phyloP scores from a whole-genome alignment of 73 alveolate species.

The Stentor roeselii region DNA sequence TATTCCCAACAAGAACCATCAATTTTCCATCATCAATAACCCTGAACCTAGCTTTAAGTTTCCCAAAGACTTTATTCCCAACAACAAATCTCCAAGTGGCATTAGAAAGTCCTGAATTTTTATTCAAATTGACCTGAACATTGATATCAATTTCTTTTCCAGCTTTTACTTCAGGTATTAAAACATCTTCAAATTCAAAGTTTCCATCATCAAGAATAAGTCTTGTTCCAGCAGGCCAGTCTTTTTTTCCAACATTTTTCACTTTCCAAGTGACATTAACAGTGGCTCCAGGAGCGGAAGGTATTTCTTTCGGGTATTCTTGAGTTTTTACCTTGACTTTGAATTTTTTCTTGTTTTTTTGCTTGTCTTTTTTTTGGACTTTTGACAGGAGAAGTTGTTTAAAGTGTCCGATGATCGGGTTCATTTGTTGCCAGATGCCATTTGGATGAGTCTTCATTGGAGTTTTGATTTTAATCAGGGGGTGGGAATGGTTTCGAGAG shows the following conservation, averaged over 20 bases:
- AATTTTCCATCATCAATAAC: neutral
- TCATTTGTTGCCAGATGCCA: neutral
- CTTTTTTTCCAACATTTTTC: slow-evolving; percentile 20
- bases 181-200: neutral
- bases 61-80: neutral
- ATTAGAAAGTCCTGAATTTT: slow-evolving; percentile 4
- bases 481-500: slow-evolving; percentile 50
- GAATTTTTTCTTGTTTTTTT: neutral
- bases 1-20: neutral
- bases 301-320: neutral
- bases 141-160: neutral
- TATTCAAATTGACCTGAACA: neutral
- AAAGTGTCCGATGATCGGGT: slow-evolving; percentile 4
- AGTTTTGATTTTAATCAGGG: neutral
- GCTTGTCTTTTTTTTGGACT: neutral
- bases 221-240: slow-evolving; percentile 29
- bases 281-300: slow-evolving; percentile 9
- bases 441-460: neutral
- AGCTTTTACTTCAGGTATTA: neutral
- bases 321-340: neutral
- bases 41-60: neutral
- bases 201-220: slow-evolving; percentile 3
- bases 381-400: neutral
- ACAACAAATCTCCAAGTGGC: neutral
- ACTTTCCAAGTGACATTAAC: slow-evolving; percentile 8